phyloP scores from a whole-genome alignment of 768 basidiomycete genomes.

The Trametes elegans region DNA sequence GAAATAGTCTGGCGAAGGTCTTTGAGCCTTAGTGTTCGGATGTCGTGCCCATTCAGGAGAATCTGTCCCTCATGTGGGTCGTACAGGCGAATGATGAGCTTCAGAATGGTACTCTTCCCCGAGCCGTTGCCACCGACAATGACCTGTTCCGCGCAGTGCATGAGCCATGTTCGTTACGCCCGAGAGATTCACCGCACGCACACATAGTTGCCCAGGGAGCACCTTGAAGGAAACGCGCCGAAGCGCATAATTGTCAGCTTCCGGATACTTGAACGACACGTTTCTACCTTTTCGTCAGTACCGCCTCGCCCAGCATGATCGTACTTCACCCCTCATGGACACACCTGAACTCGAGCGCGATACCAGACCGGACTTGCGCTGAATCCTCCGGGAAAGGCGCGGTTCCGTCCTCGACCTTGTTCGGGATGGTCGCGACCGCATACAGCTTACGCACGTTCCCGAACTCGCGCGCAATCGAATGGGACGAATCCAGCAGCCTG shows the following conservation, averaged over 20 bases:
- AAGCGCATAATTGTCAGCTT: conserved; percentile 49
- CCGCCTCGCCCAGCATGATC: background rate
- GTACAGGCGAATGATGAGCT: conserved; percentile 68
- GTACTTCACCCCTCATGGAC: background rate
- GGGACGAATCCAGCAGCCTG: conserved; percentile 3
- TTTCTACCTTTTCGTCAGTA: conserved; percentile 39
- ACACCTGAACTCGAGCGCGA: conserved; percentile 61
- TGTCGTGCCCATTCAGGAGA: conserved; percentile 60
- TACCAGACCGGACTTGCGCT: conserved; percentile 38
- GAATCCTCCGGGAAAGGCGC: conserved; percentile 11
- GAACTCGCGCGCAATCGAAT: conserved; percentile 2
- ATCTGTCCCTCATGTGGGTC: conserved; percentile 70
- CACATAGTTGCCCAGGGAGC: conserved; percentile 68
- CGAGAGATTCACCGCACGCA: conserved; percentile 32
- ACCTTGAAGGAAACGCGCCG: conserved; percentile 68
- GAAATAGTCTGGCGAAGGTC: conserved; percentile 67
- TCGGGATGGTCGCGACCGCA: conserved; percentile 9
- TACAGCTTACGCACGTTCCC: conserved; percentile 16
- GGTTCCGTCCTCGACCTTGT: conserved; percentile 2
- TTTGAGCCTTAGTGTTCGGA: conserved; percentile 54
- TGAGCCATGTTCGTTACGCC: background rate
- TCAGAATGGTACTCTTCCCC: conserved; percentile 77
- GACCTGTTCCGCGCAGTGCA: conserved; percentile 54
- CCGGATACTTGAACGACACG: conserved; percentile 73
- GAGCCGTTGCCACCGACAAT: conserved; percentile 80